Conservation (phyloP, 2,329 filamentous ascomycete species). For the Alternaria sp. region DNA sequence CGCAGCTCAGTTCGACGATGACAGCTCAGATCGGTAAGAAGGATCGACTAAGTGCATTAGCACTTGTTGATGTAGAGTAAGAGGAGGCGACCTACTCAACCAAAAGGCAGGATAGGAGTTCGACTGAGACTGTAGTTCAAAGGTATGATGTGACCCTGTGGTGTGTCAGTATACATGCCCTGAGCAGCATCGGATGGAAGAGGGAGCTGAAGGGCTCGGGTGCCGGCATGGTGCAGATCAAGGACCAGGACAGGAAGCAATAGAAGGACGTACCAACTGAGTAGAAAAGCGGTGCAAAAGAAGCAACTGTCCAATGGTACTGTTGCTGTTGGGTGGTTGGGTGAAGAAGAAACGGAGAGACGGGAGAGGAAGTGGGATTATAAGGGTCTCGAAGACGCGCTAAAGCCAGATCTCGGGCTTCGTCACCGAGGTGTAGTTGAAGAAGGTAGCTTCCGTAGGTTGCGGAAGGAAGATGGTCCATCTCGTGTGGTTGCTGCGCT, state of each 20-base stretch:
- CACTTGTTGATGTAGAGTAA: neutral
- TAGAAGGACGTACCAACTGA: neutral
- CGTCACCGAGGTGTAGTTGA: neutral
- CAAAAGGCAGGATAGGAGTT: neutral
- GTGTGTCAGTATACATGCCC: neutral
- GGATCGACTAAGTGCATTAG: neutral
- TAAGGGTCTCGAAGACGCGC: constrained; percentile 1
- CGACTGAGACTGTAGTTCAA: neutral
- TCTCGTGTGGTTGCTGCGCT: neutral
- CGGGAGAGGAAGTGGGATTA: constrained; percentile 3
- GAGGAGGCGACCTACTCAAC: neutral
- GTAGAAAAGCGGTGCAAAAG: neutral
- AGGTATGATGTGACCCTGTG: neutral
- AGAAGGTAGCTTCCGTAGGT: neutral
- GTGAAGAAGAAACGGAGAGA: constrained; percentile 17
- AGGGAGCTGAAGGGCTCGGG: neutral
- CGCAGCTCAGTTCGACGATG: neutral
- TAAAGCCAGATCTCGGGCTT: neutral
- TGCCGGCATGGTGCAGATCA: neutral
- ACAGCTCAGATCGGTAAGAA: neutral
- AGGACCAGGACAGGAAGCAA: neutral
- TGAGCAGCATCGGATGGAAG: neutral
- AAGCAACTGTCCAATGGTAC: neutral
- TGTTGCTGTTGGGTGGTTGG: constrained; percentile 1
- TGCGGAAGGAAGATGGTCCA: neutral